Conservation (phyloP, 1,284 basidiomycete species). For the Papiliotrema laurentii region DNA sequence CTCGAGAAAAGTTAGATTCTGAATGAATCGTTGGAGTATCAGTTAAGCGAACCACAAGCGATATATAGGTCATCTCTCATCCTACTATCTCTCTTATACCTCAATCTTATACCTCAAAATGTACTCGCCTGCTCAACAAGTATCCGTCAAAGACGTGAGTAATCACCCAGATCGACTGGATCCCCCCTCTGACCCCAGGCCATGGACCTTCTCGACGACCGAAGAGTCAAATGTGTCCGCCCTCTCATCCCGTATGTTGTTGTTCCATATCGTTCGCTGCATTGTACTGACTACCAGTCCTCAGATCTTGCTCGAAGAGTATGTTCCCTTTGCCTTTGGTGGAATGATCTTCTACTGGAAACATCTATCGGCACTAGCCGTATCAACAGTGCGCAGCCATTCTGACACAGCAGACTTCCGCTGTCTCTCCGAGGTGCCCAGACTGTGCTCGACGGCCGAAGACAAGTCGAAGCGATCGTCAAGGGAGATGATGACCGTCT, state of each 20-base stretch:
- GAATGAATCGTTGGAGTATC: too few species aligned
- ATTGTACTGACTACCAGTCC: conserved; percentile 49
- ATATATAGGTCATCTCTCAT: too few species aligned
- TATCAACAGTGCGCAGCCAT: not conserved
- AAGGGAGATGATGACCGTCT: conserved; percentile 82
- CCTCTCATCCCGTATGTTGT: conserved; percentile 67
- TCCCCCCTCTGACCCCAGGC: conserved; percentile 48
- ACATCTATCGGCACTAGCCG: conserved; percentile 28
- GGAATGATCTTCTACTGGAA: conserved; percentile 56
- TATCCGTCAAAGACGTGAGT: not conserved
- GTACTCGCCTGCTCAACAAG: not conserved
- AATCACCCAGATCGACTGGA: not conserved
- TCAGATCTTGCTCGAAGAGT: conserved; percentile 85
- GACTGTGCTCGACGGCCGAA: conserved; percentile 76
- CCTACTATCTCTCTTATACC: too few species aligned
- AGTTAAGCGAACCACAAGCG: too few species aligned
- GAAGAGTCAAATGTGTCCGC: conserved; percentile 74
- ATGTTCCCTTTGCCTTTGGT: too few species aligned
- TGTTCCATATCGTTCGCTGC: not conserved
- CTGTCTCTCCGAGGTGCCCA: conserved; percentile 46
- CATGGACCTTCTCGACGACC: conserved; percentile 74
- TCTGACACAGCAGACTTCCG: conserved; percentile 28
- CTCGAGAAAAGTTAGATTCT: too few species aligned
- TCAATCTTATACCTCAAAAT: too few species aligned
- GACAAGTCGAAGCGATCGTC: conserved; percentile 70